Percentiles rank a stretch among this genome's conserved stretches.
Conservation (phyloP, 768 basidiomycete genomes). For the Strobilomyces dryophilus region DNA sequence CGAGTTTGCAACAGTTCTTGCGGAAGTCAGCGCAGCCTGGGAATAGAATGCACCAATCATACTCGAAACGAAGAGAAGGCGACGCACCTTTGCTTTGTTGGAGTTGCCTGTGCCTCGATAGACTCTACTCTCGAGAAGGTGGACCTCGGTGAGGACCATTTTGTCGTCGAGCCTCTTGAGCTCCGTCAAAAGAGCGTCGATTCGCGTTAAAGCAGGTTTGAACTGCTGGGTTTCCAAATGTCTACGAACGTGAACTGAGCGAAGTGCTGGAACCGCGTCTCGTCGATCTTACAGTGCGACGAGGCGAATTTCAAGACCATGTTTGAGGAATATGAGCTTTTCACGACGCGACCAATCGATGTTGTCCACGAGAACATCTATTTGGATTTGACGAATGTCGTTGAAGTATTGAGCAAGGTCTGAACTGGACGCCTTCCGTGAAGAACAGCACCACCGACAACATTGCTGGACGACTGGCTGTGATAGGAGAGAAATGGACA, state of each 20-base stretch:
- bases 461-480: no score
- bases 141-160: conserved; percentile 95
- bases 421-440: conserved; percentile 53
- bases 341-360: conserved; percentile 90
- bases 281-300: conserved; percentile 55
- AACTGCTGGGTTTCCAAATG: conserved; percentile 74
- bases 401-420: conserved; percentile 88
- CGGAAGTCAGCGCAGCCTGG: conserved; percentile 83
- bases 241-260: conserved; percentile 31
- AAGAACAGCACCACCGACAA: neutral
- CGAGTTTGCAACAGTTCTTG: conserved; percentile 89
- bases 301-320: conserved; percentile 86
- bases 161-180: conserved; percentile 95
- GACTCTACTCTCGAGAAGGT: conserved; percentile 88
- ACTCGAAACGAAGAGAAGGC: neutral
- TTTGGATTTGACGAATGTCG: conserved; percentile 70
- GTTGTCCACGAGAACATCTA: conserved; percentile 82
- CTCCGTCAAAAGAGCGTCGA: conserved; percentile 84
- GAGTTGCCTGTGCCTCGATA: conserved; percentile 88
- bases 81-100: conserved; percentile 78
- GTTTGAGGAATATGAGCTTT: conserved; percentile 94
- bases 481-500: no score
- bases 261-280: neutral
- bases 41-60: neutral
- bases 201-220: conserved; percentile 73